Conservation (phyloP, 139 green algal species). For the Ulvella scutata region DNA sequence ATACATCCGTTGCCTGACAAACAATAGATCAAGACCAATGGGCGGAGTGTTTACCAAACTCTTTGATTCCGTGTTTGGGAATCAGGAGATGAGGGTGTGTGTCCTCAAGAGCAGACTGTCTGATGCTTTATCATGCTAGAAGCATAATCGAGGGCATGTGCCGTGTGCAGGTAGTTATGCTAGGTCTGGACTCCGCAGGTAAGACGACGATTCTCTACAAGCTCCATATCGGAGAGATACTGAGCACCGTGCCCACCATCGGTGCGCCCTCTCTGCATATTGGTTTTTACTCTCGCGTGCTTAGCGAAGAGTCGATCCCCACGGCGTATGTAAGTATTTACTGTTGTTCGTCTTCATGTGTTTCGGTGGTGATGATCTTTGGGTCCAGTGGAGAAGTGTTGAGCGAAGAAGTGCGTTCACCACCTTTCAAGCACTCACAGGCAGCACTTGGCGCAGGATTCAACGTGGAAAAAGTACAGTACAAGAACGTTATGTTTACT, state of each 20-base stretch:
- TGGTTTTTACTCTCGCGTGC: too few species aligned
- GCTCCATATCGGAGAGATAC: constrained; percentile 92
- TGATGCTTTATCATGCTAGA: too few species aligned
- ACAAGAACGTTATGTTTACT: constrained; percentile 90
- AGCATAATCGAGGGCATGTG: not conserved
- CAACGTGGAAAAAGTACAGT: constrained; percentile 93
- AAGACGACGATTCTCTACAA: constrained; percentile 99
- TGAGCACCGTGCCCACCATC: constrained; percentile 86
- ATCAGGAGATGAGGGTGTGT: constrained; percentile 81
- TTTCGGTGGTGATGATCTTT: not conserved
- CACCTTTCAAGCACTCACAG: too few species aligned
- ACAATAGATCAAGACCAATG: too few species aligned
- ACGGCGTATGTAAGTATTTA: too few species aligned
- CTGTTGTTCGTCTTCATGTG: not conserved
- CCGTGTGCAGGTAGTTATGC: constrained; percentile 45
- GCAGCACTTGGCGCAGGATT: constrained; percentile 24
- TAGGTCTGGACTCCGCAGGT: constrained; percentile 88
- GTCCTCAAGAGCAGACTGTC: not conserved
- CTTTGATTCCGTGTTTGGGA: constrained; percentile 74
- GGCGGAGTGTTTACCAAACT: constrained; percentile 50
- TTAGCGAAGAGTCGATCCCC: too few species aligned
- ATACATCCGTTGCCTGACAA: too few species aligned
- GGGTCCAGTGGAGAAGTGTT: too few species aligned
- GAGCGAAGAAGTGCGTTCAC: too few species aligned
- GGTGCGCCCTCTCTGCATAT: constrained; percentile 43